phyloP scores from a whole-genome alignment of 2,329 filamentous ascomycete species.

The Colletotrichum orchidophilum region DNA sequence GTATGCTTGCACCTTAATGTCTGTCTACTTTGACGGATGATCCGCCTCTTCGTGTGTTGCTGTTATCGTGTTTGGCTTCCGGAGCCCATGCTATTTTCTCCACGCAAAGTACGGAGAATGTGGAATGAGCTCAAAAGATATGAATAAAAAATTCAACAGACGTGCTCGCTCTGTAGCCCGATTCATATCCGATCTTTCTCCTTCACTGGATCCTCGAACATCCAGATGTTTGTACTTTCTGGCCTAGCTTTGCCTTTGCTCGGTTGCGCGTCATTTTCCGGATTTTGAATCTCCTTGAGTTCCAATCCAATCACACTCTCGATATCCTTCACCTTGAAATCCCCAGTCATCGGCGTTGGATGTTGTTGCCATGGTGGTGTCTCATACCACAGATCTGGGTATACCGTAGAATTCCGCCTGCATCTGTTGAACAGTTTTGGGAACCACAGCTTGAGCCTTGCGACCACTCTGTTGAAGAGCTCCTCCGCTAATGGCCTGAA shows the following conservation, averaged over 20 bases:
- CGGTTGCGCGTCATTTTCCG: not conserved
- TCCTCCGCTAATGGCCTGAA: constrained; percentile 52
- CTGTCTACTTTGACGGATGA: not conserved
- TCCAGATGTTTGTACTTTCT: constrained; percentile 7
- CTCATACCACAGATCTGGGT: constrained; percentile 11
- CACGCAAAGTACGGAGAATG: not conserved
- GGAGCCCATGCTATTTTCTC: not conserved
- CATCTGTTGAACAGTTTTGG: not conserved
- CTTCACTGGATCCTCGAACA: not conserved
- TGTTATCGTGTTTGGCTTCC: not conserved
- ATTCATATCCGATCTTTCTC: no score
- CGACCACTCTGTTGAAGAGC: not conserved
- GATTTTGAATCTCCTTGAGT: not conserved
- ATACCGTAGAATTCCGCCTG: not conserved
- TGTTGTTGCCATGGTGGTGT: constrained; percentile 12
- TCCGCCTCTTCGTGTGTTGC: not conserved
- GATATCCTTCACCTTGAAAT: constrained; percentile 3
- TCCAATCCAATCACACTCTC: not conserved
- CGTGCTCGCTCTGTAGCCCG: not conserved
- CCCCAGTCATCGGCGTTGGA: not conserved
- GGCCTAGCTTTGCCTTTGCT: not conserved
- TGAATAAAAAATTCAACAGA: not conserved
- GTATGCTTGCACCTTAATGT: not conserved
- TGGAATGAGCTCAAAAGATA: not conserved
- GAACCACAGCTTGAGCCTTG: not conserved